Percentiles rank a stretch among this genome's conserved stretches.
Evolutionary conservation across 805 yeast species (phyloP).

Genomic region (Blastobotrys terrestris): DNA sequence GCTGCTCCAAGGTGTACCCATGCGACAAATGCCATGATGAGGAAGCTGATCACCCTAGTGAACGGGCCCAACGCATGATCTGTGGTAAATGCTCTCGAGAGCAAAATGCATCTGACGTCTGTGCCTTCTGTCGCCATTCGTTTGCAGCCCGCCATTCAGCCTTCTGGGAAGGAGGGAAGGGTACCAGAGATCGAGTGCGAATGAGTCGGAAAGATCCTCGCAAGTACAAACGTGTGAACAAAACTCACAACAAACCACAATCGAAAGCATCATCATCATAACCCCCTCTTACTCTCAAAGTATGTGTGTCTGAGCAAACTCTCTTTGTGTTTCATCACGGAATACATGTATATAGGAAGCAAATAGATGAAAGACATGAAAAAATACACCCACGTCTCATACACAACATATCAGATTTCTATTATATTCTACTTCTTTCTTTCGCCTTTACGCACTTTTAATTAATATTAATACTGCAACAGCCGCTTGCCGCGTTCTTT

Average conservation of each 20-base stretch:
- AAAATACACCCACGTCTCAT: neutral
- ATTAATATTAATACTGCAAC: too few relatives aligned
- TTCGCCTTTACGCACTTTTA: too few relatives aligned
- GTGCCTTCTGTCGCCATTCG: constrained; percentile 33
- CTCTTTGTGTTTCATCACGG: neutral
- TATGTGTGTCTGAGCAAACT: neutral
- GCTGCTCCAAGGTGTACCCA: constrained; percentile 38
- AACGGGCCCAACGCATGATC: constrained; percentile 36
- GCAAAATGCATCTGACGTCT: constrained; percentile 32
- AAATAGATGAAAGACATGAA: neutral
- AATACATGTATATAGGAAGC: neutral
- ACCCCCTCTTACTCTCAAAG: too few relatives aligned
- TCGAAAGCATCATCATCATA: neutral
- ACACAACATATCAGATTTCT: too few relatives aligned
- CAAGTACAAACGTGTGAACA: constrained; percentile 28
- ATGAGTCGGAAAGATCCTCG: constrained; percentile 39
- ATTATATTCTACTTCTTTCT: too few relatives aligned
- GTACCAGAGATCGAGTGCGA: constrained; percentile 34
- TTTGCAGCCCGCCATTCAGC: constrained; percentile 31
- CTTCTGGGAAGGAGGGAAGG: constrained; percentile 42
- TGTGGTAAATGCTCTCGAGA: constrained; percentile 39
- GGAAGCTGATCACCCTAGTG: constrained; percentile 31
- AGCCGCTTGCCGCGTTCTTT: neutral
- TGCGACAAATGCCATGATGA: constrained; percentile 39
- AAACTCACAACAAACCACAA: neutral